Percentiles rank a stretch among this genome's conserved stretches.
Evolutionary conservation across 2,329 filamentous ascomycete species (phyloP).

Genomic region (Rhytidhysteron rufulum): DNA sequence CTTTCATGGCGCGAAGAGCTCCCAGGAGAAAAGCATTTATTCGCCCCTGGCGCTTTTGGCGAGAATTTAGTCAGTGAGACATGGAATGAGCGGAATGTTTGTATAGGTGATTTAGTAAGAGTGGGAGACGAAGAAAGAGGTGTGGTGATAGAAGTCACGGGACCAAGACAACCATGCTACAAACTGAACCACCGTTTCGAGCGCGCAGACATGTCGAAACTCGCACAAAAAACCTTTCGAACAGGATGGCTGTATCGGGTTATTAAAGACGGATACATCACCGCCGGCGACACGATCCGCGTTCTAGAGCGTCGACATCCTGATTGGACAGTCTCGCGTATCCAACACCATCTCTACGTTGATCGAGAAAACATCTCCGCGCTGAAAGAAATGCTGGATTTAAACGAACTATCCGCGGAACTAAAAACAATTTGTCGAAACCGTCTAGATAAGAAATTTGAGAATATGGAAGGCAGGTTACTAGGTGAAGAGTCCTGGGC

Average conservation of each 20-base stretch:
- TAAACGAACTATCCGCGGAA: conserved; percentile 46
- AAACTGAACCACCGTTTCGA: conserved; percentile 67
- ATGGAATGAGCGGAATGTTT: conserved; percentile 63
- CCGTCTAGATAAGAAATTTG: conserved; percentile 47
- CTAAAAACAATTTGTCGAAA: conserved; percentile 52
- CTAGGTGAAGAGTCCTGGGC: conserved; percentile 21
- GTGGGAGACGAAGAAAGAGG: conserved; percentile 46
- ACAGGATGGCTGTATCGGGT: conserved; percentile 67
- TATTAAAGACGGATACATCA: conserved; percentile 51
- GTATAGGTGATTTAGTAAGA: conserved; percentile 59
- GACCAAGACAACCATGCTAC: conserved; percentile 63
- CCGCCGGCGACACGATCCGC: conserved; percentile 54
- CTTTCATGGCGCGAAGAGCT: conserved; percentile 51
- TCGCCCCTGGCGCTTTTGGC: conserved; percentile 58
- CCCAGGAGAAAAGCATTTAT: conserved; percentile 49
- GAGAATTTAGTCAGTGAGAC: conserved; percentile 59
- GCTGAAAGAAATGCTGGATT: conserved; percentile 41
- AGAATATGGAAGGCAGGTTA: conserved; percentile 26
- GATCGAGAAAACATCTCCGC: conserved; percentile 46
- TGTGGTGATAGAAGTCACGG: conserved; percentile 55
- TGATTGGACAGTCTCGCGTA: conserved; percentile 58
- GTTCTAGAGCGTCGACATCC: conserved; percentile 56
- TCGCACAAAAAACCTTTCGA: conserved; percentile 53
- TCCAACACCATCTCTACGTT: conserved; percentile 61
- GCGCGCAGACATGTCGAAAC: conserved; percentile 58